Base-by-base conservation (phyloP, 306 rosid genomes). In the Delonix regia region DNA sequence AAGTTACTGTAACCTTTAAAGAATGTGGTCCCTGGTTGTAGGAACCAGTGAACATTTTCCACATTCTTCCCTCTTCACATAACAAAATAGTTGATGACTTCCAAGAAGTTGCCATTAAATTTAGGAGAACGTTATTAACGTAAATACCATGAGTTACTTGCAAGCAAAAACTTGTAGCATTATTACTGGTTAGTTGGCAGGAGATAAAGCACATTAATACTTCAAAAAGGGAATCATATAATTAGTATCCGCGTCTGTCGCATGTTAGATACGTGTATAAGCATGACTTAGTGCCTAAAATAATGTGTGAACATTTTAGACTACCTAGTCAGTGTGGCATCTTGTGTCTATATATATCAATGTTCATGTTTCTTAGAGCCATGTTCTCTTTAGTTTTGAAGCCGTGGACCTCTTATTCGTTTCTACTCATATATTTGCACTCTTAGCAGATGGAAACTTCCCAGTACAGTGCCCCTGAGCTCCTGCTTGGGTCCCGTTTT, bases 401-500 rank as follows among this genome's bases (percentile, higher is more conserved):
- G 19, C 27, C 4, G 10, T 42, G 15, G 15, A 48, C 53, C 3
- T 48, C 1, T 48, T 11, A 5, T 19, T 48, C 19, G 7, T 48
- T 48, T 14, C n/a, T 14, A 51, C 56, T 18, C 24, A 51, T 14
- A 68, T 14, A 1, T 15, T 16, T 63, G 2, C 21, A 10, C 25
- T 22, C 66, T 69, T 55, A 4, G 27, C 52, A 82, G 85, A 3
- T 44, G 9, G 74, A 53, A 41, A 70, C 75, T 63, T 8, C 8
- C 24, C 36, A 10, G 11, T 82, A 82, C 12, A 72, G 24, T 24
- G 82, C 82, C 8, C 82, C 85, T 71, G 85, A 82, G 45, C 1
- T 72, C 36, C 66, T 77, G 48, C 59, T 38, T 34, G 9, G 4
- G 2, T 8, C 30, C 5, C 3, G 25, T 7, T 22, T 15, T 22